phyloP scores from a whole-genome alignment of 2,329 filamentous ascomycete genomes.

The Apiospora malaysiana region DNA sequence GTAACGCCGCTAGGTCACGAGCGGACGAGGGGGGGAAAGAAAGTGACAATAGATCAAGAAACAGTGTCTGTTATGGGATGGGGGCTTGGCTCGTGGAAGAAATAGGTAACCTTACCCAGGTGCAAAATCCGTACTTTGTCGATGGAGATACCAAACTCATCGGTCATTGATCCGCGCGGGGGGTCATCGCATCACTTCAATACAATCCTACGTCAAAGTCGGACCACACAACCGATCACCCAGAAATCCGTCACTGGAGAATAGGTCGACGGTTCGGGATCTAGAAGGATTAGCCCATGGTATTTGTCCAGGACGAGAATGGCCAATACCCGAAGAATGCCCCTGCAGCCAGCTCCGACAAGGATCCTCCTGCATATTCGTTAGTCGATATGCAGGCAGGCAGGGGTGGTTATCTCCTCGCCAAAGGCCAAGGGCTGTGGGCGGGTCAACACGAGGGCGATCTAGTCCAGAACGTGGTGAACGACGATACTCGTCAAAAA shows the following conservation, averaged over 20 bases:
- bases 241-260: background rate
- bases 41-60: background rate
- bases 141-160: background rate
- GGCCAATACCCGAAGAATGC: background rate
- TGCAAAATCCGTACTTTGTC: too few relatives aligned
- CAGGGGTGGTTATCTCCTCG: conserved; percentile 8
- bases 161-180: background rate
- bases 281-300: background rate
- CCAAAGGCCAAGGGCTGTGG: background rate
- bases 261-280: background rate
- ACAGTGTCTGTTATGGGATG: background rate
- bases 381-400: background rate
- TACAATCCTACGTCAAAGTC: background rate
- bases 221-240: background rate
- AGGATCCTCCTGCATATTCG: conserved; percentile 5
- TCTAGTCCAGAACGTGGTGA: background rate
- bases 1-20: background rate
- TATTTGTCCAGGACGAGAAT: background rate
- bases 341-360: background rate
- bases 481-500: background rate
- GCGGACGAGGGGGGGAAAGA: background rate
- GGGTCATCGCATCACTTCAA: background rate
- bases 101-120: too few relatives aligned
- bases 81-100: too few relatives aligned
- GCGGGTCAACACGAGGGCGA: background rate